phyloP scores from a whole-genome alignment of 2,329 filamentous ascomycete species.

The Penicillium sp. region DNA sequence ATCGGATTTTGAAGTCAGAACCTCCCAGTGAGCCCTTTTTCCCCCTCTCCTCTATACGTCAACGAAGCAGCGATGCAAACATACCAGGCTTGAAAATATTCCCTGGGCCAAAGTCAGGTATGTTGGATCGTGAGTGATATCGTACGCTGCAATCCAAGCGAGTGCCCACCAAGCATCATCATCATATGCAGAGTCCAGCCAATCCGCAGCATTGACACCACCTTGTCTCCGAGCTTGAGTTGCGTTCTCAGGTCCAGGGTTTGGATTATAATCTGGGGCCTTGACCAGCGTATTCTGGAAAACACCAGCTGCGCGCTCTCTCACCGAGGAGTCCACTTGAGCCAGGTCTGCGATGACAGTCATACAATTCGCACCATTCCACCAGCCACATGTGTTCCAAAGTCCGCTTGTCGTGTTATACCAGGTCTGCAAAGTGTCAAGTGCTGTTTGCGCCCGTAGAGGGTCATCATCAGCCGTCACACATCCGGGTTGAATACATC shows the following conservation, averaged over 20 bases:
- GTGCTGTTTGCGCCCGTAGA: conserved; percentile 21
- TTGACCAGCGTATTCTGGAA: conserved; percentile 40
- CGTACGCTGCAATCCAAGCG: conserved; percentile 51
- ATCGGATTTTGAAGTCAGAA: not conserved
- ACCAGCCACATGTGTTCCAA: conserved; percentile 64
- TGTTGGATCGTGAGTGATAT: conserved; percentile 41
- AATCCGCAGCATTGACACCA: conserved; percentile 20
- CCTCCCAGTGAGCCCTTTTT: not conserved
- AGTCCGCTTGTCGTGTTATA: conserved; percentile 57
- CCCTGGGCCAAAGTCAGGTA: conserved; percentile 45
- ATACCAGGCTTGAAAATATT: conserved; percentile 45
- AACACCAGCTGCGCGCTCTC: conserved; percentile 31
- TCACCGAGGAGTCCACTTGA: conserved; percentile 29
- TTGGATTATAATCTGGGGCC: not conserved
- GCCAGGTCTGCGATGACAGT: conserved; percentile 55
- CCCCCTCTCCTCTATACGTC: too few relatives aligned
- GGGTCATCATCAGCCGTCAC: conserved; percentile 10
- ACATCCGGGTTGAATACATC: not conserved
- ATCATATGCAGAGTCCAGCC: conserved; percentile 40
- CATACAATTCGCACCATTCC: conserved; percentile 65
- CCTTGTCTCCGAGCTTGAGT: conserved; percentile 13
- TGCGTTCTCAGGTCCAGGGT: conserved; percentile 18
- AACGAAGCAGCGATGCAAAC: not conserved
- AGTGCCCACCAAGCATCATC: conserved; percentile 52
- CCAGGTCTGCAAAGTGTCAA: conserved; percentile 52